phyloP scores from a whole-genome alignment of 306 rosid genomes.

The Alnus rubra region DNA sequence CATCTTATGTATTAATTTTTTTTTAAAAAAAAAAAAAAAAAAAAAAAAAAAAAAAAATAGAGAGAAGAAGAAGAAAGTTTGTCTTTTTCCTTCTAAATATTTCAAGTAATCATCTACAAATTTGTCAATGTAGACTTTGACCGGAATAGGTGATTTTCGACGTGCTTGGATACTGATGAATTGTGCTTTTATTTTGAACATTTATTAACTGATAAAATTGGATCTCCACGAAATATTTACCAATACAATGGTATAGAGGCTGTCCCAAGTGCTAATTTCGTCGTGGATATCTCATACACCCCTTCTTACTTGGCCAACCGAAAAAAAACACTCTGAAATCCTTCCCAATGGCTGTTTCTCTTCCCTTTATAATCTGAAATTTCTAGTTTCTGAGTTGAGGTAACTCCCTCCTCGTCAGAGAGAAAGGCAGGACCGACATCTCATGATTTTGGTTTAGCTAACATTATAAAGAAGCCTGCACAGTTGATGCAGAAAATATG shows the following conservation, averaged over 20 bases:
- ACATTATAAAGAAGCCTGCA: conserved; percentile 1
- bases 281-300: not conserved
- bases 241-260: not conserved
- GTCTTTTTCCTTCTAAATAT: too few species aligned
- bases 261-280: not conserved
- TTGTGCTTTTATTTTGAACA: not conserved
- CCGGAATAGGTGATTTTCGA: too few species aligned
- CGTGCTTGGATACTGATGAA: not conserved
- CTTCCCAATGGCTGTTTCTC: not conserved
- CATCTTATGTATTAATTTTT: too few species aligned
- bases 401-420: not conserved
- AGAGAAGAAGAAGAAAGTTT: too few species aligned
- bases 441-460: not conserved
- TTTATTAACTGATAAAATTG: not conserved
- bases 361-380: not conserved
- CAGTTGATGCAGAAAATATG: not conserved
- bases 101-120: too few species aligned
- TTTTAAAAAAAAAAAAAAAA: too few species aligned
- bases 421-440: not conserved
- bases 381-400: conserved; percentile 2
- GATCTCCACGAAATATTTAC: not conserved
- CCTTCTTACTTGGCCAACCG: not conserved
- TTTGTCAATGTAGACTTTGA: too few species aligned
- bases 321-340: not conserved
- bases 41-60: too few species aligned